Conservation (phyloP, 257 asterid genomes). For the Solanum pennellii region DNA sequence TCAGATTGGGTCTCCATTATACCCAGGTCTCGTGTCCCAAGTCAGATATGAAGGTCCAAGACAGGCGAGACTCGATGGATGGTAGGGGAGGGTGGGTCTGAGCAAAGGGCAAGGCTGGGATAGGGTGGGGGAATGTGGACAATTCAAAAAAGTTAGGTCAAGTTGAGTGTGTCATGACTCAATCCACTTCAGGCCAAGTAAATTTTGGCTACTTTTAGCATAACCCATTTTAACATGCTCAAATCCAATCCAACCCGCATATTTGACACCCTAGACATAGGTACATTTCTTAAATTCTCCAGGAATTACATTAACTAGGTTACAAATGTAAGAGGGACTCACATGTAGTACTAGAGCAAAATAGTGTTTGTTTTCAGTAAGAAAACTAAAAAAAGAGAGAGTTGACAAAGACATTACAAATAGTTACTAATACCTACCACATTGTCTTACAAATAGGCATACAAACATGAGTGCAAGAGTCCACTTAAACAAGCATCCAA, state of each 20-base stretch:
- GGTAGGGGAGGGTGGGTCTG: background rate
- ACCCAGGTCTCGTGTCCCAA: background rate
- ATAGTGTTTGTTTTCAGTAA: background rate
- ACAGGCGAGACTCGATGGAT: background rate
- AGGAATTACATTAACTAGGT: background rate
- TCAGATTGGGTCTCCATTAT: background rate
- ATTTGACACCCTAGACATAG: background rate
- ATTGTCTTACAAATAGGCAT: background rate
- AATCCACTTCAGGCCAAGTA: background rate
- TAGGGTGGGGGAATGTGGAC: background rate
- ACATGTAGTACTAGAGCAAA: background rate
- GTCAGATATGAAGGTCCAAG: background rate
- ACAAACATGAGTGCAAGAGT: background rate
- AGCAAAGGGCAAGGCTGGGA: background rate
- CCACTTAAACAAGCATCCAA: background rate
- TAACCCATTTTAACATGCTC: background rate
- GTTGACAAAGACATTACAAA: background rate
- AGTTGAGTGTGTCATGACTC: background rate
- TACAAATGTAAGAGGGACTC: background rate
- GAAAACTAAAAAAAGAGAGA: background rate
- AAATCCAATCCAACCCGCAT: background rate
- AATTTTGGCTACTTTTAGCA: background rate
- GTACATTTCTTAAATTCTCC: background rate
- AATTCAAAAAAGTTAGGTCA: background rate
- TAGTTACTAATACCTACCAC: background rate